Evolutionary conservation across 2,329 filamentous ascomycete species (phyloP).

Genomic region (Cladophialophora psammophila): DNA sequence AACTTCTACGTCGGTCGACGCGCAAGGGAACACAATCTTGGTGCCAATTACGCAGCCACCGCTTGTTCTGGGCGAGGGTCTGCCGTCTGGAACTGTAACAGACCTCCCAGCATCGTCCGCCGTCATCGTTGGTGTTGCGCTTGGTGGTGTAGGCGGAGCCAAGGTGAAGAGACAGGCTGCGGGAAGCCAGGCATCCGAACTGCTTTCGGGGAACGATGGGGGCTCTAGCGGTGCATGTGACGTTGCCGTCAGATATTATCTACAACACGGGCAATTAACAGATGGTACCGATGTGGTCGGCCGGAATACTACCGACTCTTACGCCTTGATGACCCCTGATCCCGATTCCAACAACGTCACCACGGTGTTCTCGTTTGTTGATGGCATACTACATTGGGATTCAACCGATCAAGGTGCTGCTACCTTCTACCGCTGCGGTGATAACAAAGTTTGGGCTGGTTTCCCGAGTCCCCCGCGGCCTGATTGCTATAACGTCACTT

Average conservation of each 20-base stretch:
- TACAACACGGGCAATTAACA: conserved; percentile 28
- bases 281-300: conserved; percentile 30
- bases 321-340: conserved; percentile 23
- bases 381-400: conserved; percentile 37
- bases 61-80: conserved; percentile 33
- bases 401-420: conserved; percentile 29
- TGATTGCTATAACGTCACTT: conserved; percentile 31
- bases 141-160: conserved; percentile 11
- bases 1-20: conserved; percentile 25
- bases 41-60: conserved; percentile 27
- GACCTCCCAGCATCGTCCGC: conserved; percentile 27
- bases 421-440: conserved; percentile 35
- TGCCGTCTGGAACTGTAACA: conserved; percentile 31
- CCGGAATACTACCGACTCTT: conserved; percentile 33
- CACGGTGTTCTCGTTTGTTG: conserved; percentile 31
- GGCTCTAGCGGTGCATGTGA: conserved; percentile 30
- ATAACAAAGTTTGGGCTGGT: conserved; percentile 34
- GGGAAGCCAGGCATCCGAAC: conserved; percentile 9
- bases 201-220: conserved; percentile 25
- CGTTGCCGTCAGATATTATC: conserved; percentile 30
- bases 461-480: conserved; percentile 31
- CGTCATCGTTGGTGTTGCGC: conserved; percentile 31
- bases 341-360: conserved; percentile 32
- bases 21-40: conserved; percentile 28
- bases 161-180: conserved; percentile 31